A percentile compares a stretch with the other conserved stretches of the same genome.
Conservation (phyloP, 1,284 basidiomycete species). For the Porogramme epimiltina region DNA sequence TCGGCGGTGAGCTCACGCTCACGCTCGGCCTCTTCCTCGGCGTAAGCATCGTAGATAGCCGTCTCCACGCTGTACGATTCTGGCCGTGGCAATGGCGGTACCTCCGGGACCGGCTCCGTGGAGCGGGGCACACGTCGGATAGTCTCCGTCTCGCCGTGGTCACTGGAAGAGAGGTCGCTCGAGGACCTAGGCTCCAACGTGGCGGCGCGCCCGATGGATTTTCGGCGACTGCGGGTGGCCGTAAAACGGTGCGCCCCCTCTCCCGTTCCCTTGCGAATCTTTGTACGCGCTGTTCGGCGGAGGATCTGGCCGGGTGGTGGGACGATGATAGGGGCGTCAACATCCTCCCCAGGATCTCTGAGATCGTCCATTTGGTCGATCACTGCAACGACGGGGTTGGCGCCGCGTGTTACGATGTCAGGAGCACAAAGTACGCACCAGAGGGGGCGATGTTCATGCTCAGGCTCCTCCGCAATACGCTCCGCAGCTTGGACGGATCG, state of each 20-base stretch:
- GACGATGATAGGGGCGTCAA: slow-evolving; percentile 87
- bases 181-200: slow-evolving; percentile 27
- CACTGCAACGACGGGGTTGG: slow-evolving; percentile 39
- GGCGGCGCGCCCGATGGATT: slow-evolving; percentile 36
- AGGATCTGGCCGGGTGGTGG: slow-evolving; percentile 88
- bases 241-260: slow-evolving; percentile 84
- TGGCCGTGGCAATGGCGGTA: slow-evolving; percentile 42
- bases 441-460: slow-evolving; percentile 86
- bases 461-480: slow-evolving; percentile 82
- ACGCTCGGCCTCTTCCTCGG: slow-evolving; percentile 29
- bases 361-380: slow-evolving; percentile 69
- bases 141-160: slow-evolving; percentile 54
- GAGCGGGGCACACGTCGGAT: slow-evolving; percentile 25
- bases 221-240: slow-evolving; percentile 51
- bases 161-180: slow-evolving; percentile 65
- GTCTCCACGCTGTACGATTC: slow-evolving; percentile 79
- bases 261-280: slow-evolving; percentile 88
- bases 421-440: slow-evolving; percentile 54
- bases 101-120: slow-evolving; percentile 25
- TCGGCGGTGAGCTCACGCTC: slow-evolving; percentile 5
- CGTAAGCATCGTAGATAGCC: slow-evolving; percentile 83
- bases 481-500: slow-evolving; percentile 84
- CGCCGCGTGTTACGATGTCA: slow-evolving; percentile 7
- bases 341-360: slow-evolving; percentile 71
- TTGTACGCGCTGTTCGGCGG: slow-evolving; percentile 90